Conservation (phyloP, 345 rosid genomes). For the Dimocarpus longan region DNA sequence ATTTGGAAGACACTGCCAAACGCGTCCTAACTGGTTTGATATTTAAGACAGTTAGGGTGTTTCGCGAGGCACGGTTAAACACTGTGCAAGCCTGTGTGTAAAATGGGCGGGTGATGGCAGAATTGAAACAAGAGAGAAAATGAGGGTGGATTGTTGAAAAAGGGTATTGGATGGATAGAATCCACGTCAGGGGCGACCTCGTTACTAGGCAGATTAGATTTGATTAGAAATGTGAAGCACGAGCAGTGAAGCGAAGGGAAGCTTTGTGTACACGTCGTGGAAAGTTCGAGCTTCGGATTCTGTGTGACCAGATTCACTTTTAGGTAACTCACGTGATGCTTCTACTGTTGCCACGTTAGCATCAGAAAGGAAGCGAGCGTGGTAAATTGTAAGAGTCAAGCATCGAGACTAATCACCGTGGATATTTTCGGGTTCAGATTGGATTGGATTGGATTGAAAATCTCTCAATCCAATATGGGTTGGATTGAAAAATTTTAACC, state of each 20-base stretch:
- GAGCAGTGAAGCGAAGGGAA: not conserved
- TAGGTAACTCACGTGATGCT: not conserved
- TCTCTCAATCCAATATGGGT: no score
- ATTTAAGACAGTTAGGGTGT: not conserved
- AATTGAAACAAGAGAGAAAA: constrained; percentile 1
- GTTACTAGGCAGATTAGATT: not conserved
- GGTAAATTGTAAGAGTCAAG: no score
- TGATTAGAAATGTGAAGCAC: not conserved
- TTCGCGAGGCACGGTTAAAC: not conserved
- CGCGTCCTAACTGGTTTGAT: not conserved
- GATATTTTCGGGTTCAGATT: no score
- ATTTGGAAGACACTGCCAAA: not conserved
- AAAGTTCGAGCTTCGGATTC: not conserved
- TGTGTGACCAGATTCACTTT: not conserved
- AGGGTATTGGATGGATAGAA: not conserved
- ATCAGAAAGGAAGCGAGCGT: no score
- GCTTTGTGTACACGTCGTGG: not conserved
- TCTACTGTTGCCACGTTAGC: constrained; percentile 18
- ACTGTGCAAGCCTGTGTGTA: not conserved
- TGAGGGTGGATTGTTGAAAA: not conserved
- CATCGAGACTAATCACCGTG: no score
- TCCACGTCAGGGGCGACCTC: constrained; percentile 27
- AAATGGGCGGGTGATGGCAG: not conserved
- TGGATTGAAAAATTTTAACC: no score
- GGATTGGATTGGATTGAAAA: no score